Base-by-base conservation (phyloP, 2,329 filamentous ascomycete species). In the Fusarium buharicum region DNA sequence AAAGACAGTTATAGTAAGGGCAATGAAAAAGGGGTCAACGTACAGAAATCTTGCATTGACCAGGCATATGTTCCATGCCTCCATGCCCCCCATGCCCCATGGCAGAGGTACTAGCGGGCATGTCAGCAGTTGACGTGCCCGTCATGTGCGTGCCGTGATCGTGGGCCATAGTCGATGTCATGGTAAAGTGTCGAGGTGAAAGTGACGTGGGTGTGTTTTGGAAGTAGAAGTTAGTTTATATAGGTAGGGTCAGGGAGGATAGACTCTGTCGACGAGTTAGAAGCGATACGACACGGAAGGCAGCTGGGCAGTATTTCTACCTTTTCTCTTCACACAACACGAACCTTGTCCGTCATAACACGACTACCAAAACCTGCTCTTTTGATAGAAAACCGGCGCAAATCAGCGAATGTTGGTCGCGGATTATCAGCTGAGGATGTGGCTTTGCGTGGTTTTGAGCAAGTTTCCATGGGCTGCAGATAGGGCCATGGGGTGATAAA, bases 1-100 rank as follows among this genome's bases (percentile, higher is more conserved):
- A 6, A 22, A 22, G 20, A 4, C 22, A 24, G 22, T 24, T 6
- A 24, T 24, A n/a, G n/a, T 8, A 24, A 24, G 8, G 22, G 8
- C 22, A 24, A 24, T 8, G 20, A 4, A 6, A 13, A 20, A 13
- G 18, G 6, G 5, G 17, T 16, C 1, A 37, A 66, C 74, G 22
- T 68, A 79, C 78, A 10, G 75, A 77, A 30, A 80, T 79, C 64
- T 77, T 74, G 73, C 77, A 80, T 24, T 59, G 30, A 22, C 22
- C 37, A 14, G 58, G 61, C 34, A 56, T 55, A 14, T 43, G 39
- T 8, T 16, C 12, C 28, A 36, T 39, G 38, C 46, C 46, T 38
- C 6, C 50, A 30, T 54, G 30, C 33, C 30, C 67, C 65, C 67
- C 69, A 10, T 33, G 64, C n/a, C n/a, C n/a, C 50, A 67, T 62